Base-by-base conservation (phyloP, 305 asterid genomes). In the Fraxinus xanthoxyloides region DNA sequence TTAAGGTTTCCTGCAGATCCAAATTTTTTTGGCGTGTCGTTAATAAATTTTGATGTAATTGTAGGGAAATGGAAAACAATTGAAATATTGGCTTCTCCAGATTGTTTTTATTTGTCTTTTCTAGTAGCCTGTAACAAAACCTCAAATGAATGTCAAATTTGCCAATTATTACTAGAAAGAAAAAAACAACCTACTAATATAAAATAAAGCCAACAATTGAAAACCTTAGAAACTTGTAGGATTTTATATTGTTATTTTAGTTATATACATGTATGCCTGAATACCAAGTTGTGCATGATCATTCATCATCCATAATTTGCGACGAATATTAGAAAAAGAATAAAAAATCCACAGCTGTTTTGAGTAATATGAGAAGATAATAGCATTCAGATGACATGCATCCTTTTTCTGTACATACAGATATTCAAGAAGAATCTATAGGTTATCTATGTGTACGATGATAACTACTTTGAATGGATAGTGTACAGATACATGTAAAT, bases 371-470 rank as follows among this genome's bases (percentile, higher is more conserved):
- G 72, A 65, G 72, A 3, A 82, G 63, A 73, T 80, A 4, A 77
- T 28, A 26, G 32, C 75, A 80, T 76, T 79, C 67, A 34, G 54
- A 48, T 48, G 72, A 28, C 23, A 83, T 63, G 78, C 77, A 72
- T 65, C 13, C 13, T 65, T 7, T 8, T 65, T 24, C 72, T 26
- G 72, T 65, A 65, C 72, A 65, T 23, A 65, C 72, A 65, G n/a
- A 65, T 24, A 8, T 23, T 26, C 34, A 65, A 65, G 10, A 17
- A 34, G 28, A 8, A 23, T 65, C 72, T 65, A 65, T 65, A 8
- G 15, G 34, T 65, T 26, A 24, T 65, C 5, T 65, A 15, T 10
- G 17, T 65, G 3, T 9, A 3, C 3, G 21, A 63, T 26, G 17
- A 23, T 10, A 24, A 63, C n/a, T 63, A 24, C 72, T 23, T 26